Percentiles rank a stretch among this genome's conserved stretches.
Evolutionary conservation across 805 yeast species (phyloP).

Genomic region (Nematodospora valgi): DNA sequence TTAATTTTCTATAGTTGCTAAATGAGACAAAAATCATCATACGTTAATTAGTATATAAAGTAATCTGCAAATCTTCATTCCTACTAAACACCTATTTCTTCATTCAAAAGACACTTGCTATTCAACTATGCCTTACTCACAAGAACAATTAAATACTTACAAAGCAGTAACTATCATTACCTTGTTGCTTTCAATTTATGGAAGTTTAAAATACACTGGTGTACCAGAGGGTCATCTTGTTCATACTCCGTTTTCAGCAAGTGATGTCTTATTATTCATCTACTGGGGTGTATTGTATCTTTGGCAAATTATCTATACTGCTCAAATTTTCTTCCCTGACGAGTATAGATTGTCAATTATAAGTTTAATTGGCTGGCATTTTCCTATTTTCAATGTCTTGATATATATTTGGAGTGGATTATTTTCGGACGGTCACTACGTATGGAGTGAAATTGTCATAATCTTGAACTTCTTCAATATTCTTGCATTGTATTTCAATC

Average conservation of each 20-base stretch:
- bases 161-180: constrained; percentile 50
- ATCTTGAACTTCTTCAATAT: constrained; percentile 60
- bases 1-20: too few species aligned
- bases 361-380: constrained; percentile 53
- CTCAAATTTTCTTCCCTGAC: constrained; percentile 41
- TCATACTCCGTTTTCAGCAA: constrained; percentile 70
- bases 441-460: constrained; percentile 56
- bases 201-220: constrained; percentile 34
- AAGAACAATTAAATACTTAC: constrained; percentile 18
- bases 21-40: too few species aligned
- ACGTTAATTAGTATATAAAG: too few species aligned
- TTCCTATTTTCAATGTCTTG: constrained; percentile 56
- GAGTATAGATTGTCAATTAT: constrained; percentile 6
- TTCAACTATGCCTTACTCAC: constrained; percentile 5
- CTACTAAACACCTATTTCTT: neutral
- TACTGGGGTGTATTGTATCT: constrained; percentile 58
- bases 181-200: constrained; percentile 53
- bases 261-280: constrained; percentile 42
- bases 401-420: constrained; percentile 62
- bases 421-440: constrained; percentile 57
- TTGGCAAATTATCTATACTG: constrained; percentile 50
- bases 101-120: neutral
- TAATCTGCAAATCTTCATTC: neutral
- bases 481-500: constrained; percentile 50
- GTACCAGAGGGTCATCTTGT: constrained; percentile 38